These are phyloP conservation scores for Annulohypoxylon bovei DNA, from an alignment of 495 filamentous ascomycete species.

Conservation along the genomic window DNA sequence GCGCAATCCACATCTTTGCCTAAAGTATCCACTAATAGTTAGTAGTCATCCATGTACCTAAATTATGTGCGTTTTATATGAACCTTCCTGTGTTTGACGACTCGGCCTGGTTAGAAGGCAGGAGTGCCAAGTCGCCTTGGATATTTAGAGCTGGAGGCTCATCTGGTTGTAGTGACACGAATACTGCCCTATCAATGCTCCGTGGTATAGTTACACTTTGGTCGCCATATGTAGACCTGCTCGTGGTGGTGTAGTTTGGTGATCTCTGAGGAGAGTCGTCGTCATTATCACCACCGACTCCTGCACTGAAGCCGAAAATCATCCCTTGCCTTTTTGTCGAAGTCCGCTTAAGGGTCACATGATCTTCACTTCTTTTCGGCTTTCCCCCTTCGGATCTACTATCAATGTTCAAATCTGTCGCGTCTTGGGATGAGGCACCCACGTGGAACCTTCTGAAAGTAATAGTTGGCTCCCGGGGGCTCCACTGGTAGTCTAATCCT, in stretches of 20 bases:
- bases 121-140: background rate
- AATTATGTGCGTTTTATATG: background rate
- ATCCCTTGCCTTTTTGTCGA: slow-evolving; percentile 38
- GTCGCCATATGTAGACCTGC: background rate
- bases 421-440: slow-evolving; percentile 6
- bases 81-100: slow-evolving; percentile 14
- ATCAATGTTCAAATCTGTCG: background rate
- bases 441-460: slow-evolving; percentile 31
- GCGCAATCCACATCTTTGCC: slow-evolving; percentile 13
- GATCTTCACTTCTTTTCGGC: background rate
- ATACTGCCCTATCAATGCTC: background rate
- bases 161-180: background rate
- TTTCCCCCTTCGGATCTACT: background rate
- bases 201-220: slow-evolving; percentile 9
- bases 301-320: slow-evolving; percentile 26
- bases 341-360: background rate
- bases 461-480: slow-evolving; percentile 15
- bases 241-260: slow-evolving; percentile 22
- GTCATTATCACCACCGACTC: background rate
- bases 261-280: background rate
- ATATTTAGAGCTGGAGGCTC: background rate
- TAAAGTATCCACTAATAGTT: background rate
- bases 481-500: slow-evolving; percentile 49
- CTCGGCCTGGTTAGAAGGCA: background rate
- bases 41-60: background rate